Base-by-base conservation (phyloP, 371 early-diverging fungal species). In the Mucor sp. region DNA sequence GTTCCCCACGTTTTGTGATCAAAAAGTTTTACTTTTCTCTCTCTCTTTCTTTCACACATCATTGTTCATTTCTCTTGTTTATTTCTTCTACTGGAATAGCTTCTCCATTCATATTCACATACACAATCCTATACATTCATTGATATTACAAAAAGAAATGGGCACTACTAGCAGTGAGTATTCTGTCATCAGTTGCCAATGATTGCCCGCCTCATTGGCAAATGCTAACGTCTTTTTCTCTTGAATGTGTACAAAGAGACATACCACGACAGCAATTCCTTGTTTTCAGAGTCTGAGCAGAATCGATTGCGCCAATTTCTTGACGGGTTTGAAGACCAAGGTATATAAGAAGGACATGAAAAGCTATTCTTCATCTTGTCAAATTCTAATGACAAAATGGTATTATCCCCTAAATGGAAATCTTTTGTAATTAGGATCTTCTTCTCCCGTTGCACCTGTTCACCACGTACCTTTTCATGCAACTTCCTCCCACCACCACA, bases 241-340 rank as follows among this genome's bases (percentile, higher is more conserved):
- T 50, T 50, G 19, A 44, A 19, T 25, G n/a, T 25, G n/a, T 23
- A 14, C 11, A 37, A 37, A 65, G 59, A 65, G 23, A 14, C 57
- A 17, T 41, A 43, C 14, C 25, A 12, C 4, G 61, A 62, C 27
- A n/a, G n/a, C n/a, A 35, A 57, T 44, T 55, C 65, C 12, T 44
- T 71, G 4, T 71, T 71, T 65, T 63, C 72, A 57, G 60, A 64
- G 12, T 23, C 55, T 14, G 72, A 71, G 11, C 67, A 67, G 32
- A 44, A 64, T 9, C 62, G 41, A 14, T 43, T 71, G 21, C 53
- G 60, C 12, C 39, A 43, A 25, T 71, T 71, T 61, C 50, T 71
- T 30, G 65, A 71, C 57, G 68, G 53, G 9, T 39, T 70, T 28
- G 62, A 70, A 37, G 28, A 37, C 21, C 41, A 53, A 55, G 23